These are phyloP conservation scores for Globisporangium acanthophoron DNA, from an alignment of 352 stramenopile genomes.

Conservation along the genomic window DNA sequence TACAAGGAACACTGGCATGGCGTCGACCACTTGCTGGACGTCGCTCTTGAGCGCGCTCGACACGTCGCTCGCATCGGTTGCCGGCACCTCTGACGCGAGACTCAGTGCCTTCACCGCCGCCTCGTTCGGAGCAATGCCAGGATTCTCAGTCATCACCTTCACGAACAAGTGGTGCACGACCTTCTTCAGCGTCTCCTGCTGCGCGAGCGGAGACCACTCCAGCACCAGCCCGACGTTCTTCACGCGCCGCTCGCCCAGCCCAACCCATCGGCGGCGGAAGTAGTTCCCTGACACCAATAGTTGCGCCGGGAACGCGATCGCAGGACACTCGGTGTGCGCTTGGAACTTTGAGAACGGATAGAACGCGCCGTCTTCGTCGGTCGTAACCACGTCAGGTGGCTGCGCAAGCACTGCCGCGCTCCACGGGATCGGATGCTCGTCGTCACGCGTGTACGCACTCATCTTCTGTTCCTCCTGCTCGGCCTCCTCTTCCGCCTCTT, in stretches of 20 bases:
- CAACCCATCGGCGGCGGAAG: conserved; percentile 84
- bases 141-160: conserved; percentile 29
- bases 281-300: conserved; percentile 87
- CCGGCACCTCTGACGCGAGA: conserved; percentile 19
- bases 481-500: conserved; percentile 86
- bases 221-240: conserved; percentile 88
- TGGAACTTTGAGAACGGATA: conserved; percentile 78
- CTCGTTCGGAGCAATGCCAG: conserved; percentile 56
- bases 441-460: conserved; percentile 87
- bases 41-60: conserved; percentile 29
- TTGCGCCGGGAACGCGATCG: conserved; percentile 60
- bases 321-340: conserved; percentile 61
- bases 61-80: conserved; percentile 17
- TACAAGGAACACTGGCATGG: conserved; percentile 85
- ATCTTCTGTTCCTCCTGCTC: conserved; percentile 90
- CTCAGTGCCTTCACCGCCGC: conserved; percentile 52
- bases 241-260: conserved; percentile 77
- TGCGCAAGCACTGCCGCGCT: conserved; percentile 35
- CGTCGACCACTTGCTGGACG: conserved; percentile 27
- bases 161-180: conserved; percentile 63
- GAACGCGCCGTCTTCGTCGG: conserved; percentile 50
- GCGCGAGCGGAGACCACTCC: conserved; percentile 75
- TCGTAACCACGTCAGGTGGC: neutral
- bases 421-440: conserved; percentile 87
- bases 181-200: conserved; percentile 73